Evolutionary conservation across 345 rosid species (phyloP), one percentile per base, ranked within the genome.

Genomic region (Pugionium cornutum): DNA sequence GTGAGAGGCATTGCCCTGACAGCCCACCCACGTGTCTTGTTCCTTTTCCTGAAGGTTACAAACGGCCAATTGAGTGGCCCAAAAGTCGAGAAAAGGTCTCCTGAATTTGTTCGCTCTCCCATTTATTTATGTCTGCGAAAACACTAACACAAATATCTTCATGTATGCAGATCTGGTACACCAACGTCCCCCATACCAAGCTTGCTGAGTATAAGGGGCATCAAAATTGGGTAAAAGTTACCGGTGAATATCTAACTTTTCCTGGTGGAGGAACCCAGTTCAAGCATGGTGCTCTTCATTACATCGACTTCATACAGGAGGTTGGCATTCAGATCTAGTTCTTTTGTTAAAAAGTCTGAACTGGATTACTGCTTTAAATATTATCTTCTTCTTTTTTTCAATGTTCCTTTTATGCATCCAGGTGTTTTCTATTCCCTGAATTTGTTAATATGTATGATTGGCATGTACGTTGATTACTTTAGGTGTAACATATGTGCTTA

Each of bases 181-280:
- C 76, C 48, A 94, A 94, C 42, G 96, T 90, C 68, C 99, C 99
- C 51, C 96, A 94, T 69, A 85, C 95, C 48, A 86, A 90, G 77
- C 95, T 94, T 71, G 97, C 92, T 18, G 69, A 79, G 73, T n/a
- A 81, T 61, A 90, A 94, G 83, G 99, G 97, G 47, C 96, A 94
- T 82, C 97, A 94, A 68, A 94, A 94, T 65, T 94, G 99, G 99
- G 97, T 94, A 56, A 94, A 94, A 80, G 87, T 94, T 28, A 65
- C 75, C 9, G 99, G 99, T 58, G 96, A 90, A 72, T 94, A 81
- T 78, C 91, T 94, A 54, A 90, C 96, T 64, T 90, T 94, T 73
- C 99, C 99, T 35, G 97, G 99, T 60, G 97, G 97, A 51, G 97
- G 99, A 74, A 94, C 99, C 75, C 97, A 94, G 67, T 94, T 94